Conservation (phyloP, 208 protist genomes). For the Entamoeba invadens region DNA sequence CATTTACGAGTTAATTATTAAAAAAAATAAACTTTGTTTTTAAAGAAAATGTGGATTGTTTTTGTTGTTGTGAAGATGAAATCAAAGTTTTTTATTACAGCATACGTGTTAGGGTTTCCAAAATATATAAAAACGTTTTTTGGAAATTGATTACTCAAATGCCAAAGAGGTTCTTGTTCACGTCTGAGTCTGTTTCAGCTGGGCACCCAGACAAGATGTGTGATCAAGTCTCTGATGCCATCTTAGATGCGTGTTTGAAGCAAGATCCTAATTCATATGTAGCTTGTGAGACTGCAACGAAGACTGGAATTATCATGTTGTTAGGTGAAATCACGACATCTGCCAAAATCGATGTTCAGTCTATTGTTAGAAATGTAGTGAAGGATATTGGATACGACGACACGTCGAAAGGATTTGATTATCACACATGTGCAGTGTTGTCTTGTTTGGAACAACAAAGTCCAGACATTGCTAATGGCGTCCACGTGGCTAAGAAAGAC, state of each 20-base stretch:
- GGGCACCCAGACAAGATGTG: conserved; percentile 97
- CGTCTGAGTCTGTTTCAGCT: conserved; percentile 94
- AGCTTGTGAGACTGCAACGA: conserved; percentile 87
- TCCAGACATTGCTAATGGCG: conserved; percentile 87
- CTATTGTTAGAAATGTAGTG: conserved; percentile 77
- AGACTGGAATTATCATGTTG: conserved; percentile 93
- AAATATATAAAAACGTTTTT: conserved; percentile 97
- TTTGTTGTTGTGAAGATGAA: too few relatives aligned
- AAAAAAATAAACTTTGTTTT: too few relatives aligned
- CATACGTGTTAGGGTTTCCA: conserved; percentile 79
- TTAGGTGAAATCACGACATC: conserved; percentile 97
- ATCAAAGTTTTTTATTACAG: conserved; percentile 67
- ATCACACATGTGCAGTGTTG: conserved; percentile 87
- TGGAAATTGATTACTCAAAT: conserved; percentile 86
- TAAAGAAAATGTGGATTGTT: too few relatives aligned
- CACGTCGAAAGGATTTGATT: conserved; percentile 66
- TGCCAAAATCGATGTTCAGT: conserved; percentile 82
- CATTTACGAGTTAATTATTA: too few relatives aligned
- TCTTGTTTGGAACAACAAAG: conserved; percentile 90
- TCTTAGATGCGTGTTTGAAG: conserved; percentile 91
- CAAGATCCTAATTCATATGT: conserved; percentile 85
- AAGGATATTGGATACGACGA: conserved; percentile 91
- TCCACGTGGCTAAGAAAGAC: conserved; percentile 65
- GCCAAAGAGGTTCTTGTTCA: conserved; percentile 64
- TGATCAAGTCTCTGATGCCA: conserved; percentile 93